Evolutionary conservation across 2,329 filamentous ascomycete species (phyloP).

Genomic region (Lachnellula willkommii): DNA sequence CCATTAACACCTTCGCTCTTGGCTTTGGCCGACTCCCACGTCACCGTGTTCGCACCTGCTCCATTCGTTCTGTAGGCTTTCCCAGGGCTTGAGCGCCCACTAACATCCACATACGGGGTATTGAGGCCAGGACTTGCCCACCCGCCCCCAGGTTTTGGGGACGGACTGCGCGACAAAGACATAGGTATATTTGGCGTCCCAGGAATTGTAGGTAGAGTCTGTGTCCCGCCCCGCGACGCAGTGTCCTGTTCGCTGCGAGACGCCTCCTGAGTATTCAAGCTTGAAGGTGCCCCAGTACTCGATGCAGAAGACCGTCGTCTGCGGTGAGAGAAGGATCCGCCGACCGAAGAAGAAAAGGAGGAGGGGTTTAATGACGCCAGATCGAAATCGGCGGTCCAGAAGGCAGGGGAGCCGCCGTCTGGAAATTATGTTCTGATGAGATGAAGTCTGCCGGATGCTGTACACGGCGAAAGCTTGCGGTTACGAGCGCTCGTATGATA

Average conservation of each 20-base stretch:
- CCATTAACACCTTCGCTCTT: conserved; percentile 68
- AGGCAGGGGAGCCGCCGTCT: conserved; percentile 27
- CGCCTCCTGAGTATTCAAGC: conserved; percentile 20
- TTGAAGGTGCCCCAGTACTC: conserved; percentile 18
- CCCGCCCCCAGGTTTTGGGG: conserved; percentile 75
- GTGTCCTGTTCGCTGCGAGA: conserved; percentile 13
- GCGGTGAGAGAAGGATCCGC: conserved; percentile 25
- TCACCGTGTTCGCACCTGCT: conserved; percentile 53
- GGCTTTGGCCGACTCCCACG: conserved; percentile 79
- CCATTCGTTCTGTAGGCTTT: conserved; percentile 39
- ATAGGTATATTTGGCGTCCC: conserved; percentile 57
- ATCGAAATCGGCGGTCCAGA: conserved; percentile 34
- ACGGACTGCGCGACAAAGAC: conserved; percentile 84
- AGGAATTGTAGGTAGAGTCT: conserved; percentile 29
- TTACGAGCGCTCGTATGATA: too few relatives aligned
- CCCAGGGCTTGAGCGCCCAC: conserved; percentile 62
- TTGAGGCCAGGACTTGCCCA: conserved; percentile 82
- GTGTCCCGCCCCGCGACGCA: conserved; percentile 12
- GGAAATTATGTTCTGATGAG: conserved; percentile 5
- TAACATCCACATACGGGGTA: conserved; percentile 52
- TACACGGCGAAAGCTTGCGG: too few relatives aligned
- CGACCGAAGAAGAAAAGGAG: conserved; percentile 46
- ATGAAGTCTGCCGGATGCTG: too few relatives aligned
- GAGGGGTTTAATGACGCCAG: conserved; percentile 48
- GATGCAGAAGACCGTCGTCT: conserved; percentile 35